Conservation (phyloP, 805 yeast genomes). For the Cyberlindnera lachancei region DNA sequence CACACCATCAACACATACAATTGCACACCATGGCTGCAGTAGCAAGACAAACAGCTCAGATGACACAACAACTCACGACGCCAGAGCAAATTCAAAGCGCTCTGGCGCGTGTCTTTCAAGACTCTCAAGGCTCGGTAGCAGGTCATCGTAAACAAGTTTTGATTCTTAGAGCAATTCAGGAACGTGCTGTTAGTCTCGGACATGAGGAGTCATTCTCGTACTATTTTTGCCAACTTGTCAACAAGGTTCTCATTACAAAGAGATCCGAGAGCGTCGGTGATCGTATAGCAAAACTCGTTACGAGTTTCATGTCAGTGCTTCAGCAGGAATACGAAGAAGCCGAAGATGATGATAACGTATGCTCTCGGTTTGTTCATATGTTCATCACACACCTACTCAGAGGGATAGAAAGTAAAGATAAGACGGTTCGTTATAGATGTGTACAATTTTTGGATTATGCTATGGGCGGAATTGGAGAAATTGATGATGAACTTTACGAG, state of each 20-base stretch:
- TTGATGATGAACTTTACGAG: conserved; percentile 66
- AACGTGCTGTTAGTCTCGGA: conserved; percentile 44
- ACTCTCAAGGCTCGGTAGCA: conserved; percentile 65
- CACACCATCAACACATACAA: too few relatives aligned
- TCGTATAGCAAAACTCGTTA: conserved; percentile 60
- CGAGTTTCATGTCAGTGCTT: conserved; percentile 48
- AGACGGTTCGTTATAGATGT: conserved; percentile 70
- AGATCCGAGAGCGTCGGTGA: conserved; percentile 69
- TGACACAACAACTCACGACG: conserved; percentile 16
- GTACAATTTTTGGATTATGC: conserved; percentile 68
- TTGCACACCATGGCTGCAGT: too few relatives aligned
- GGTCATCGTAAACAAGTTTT: conserved; percentile 72
- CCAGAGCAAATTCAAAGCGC: conserved; percentile 36
- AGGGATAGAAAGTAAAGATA: conserved; percentile 73
- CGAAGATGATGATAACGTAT: conserved; percentile 31
- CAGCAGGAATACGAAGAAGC: conserved; percentile 22
- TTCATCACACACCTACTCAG: conserved; percentile 61
- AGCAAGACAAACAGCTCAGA: conserved; percentile 6
- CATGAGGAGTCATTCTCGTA: conserved; percentile 52
- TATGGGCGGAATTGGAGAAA: conserved; percentile 65
- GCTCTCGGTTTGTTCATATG: conserved; percentile 48
- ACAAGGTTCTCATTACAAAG: conserved; percentile 60
- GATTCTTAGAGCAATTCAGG: conserved; percentile 51
- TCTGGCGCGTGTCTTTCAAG: conserved; percentile 67
- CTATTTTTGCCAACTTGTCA: conserved; percentile 52